Conservation (phyloP, 148 eudicot genomes). For the Rhododendron ovatum region DNA sequence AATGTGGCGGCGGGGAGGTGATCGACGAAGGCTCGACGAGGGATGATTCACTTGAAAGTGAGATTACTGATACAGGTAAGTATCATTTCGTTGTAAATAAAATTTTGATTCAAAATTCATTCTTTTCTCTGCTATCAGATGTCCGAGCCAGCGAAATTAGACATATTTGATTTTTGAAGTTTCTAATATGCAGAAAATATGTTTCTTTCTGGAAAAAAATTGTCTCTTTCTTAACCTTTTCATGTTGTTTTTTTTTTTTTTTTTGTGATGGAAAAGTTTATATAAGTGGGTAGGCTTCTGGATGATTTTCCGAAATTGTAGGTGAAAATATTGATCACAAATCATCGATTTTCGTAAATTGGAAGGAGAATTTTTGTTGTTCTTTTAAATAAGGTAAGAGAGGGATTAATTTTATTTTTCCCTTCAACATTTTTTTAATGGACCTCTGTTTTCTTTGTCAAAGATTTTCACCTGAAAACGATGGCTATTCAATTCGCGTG, state of each 20-base stretch:
- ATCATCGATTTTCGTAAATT: neutral
- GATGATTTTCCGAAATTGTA: neutral
- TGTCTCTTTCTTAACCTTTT: neutral
- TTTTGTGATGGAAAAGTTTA: neutral
- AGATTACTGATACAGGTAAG: constrained; percentile 73
- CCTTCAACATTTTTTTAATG: neutral
- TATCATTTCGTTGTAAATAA: neutral
- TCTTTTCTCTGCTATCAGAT: too few relatives aligned
- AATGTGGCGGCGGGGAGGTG: constrained; percentile 26
- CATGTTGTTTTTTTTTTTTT: neutral
- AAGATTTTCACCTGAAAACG: neutral
- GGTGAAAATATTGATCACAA: neutral
- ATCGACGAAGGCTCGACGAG: constrained; percentile 29
- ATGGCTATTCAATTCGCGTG: neutral
- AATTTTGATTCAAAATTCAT: neutral
- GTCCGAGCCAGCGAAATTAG: too few relatives aligned
- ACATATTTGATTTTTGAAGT: too few relatives aligned
- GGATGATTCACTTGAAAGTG: constrained; percentile 68
- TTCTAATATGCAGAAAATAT: neutral
- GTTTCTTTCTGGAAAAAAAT: neutral
- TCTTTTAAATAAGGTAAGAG: neutral
- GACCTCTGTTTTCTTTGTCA: neutral
- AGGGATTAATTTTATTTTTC: neutral
- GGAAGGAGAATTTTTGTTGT: neutral
- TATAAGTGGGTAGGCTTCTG: neutral